phyloP scores from a whole-genome alignment of 495 filamentous ascomycete species.

The Aspergillus incahuasiensis region DNA sequence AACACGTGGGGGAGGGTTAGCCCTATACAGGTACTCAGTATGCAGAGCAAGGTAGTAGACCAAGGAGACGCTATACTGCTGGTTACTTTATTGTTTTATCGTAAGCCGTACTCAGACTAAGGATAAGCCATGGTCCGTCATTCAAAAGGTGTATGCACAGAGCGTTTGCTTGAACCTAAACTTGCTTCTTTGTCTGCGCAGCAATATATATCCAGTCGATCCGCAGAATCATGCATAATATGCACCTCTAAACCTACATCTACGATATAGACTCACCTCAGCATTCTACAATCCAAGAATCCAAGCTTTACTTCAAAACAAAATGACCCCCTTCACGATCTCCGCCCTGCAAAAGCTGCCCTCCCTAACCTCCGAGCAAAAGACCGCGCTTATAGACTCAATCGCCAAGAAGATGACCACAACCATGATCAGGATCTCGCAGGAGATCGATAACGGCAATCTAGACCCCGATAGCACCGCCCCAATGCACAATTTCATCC shows the following conservation, averaged over 20 bases:
- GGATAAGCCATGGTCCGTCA: no score
- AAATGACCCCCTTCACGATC: background rate
- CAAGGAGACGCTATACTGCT: background rate
- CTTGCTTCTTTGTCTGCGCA: background rate
- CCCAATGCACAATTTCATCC: constrained; percentile 23
- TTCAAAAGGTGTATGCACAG: background rate
- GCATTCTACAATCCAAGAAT: background rate
- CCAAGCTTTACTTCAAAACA: background rate
- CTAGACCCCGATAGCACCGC: constrained; percentile 15
- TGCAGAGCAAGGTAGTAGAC: background rate
- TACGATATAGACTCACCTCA: background rate
- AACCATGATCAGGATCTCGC: constrained; percentile 22
- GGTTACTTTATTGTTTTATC: background rate
- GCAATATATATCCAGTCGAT: background rate
- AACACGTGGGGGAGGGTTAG: constrained; percentile 30
- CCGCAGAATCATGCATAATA: background rate
- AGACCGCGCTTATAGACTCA: constrained; percentile 22
- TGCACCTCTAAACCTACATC: background rate
- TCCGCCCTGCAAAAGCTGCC: constrained; percentile 19
- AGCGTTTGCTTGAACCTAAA: background rate
- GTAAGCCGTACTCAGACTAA: background rate
- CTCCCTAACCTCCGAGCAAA: constrained; percentile 9
- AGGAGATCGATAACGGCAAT: constrained; percentile 14
- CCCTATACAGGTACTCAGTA: constrained; percentile 15
- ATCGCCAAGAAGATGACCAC: constrained; percentile 30